These are phyloP conservation scores for Cordyceps javanica DNA, from an alignment of 2,329 filamentous ascomycete species.

Conservation along the genomic window DNA sequence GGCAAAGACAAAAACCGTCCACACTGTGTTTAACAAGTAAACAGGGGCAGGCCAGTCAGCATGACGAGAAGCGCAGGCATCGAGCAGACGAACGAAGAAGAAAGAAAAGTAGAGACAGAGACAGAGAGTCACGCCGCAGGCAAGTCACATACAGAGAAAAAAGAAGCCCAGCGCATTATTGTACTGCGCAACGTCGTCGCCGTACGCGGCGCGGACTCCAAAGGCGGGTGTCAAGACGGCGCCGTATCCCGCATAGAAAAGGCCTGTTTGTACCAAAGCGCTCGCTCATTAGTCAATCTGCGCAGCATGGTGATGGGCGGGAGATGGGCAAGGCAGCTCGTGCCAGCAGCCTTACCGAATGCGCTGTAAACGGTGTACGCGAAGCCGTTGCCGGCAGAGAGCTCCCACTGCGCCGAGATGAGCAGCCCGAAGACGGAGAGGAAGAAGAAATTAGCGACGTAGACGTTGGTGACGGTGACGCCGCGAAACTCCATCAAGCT, in stretches of 20 bases:
- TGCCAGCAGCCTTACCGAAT: conserved; percentile 33
- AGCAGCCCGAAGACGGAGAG: conserved; percentile 43
- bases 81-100: background rate
- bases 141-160: conserved; percentile 19
- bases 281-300: background rate
- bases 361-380: conserved; percentile 48
- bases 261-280: conserved; percentile 14
- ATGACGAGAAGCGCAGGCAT: background rate
- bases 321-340: background rate
- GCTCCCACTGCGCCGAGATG: conserved; percentile 50
- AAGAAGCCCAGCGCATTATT: conserved; percentile 24
- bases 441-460: conserved; percentile 50
- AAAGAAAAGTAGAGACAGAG: conserved; percentile 18
- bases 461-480: conserved; percentile 43
- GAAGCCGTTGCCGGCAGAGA: conserved; percentile 45
- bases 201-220: conserved; percentile 21
- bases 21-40: too few species aligned
- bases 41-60: background rate
- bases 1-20: conserved; percentile 21
- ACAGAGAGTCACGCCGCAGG: conserved; percentile 14
- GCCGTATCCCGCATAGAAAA: conserved; percentile 23
- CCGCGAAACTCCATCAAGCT: conserved; percentile 50
- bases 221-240: conserved; percentile 22
- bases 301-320: too few species aligned
- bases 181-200: conserved; percentile 17